phyloP scores from a whole-genome alignment of 1,284 basidiomycete species.

The Apiotrichum sp. region DNA sequence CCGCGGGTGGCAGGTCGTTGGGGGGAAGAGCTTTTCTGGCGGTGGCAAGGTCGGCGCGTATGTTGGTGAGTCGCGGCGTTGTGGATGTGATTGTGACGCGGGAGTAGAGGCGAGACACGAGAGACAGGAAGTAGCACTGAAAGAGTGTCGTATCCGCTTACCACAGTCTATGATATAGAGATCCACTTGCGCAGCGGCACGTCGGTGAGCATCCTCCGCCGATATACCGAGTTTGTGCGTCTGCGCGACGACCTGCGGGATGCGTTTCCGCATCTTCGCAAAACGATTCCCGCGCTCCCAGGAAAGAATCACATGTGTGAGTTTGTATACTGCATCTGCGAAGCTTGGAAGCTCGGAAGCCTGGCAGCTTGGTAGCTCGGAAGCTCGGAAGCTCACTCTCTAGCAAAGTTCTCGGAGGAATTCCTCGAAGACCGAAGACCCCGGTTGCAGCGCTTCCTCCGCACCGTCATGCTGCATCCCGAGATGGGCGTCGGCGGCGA shows the following conservation, averaged over 20 bases:
- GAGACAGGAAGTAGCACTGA: too few species aligned
- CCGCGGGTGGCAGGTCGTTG: conserved; percentile 38
- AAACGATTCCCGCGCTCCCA: conserved; percentile 35
- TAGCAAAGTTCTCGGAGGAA: conserved; percentile 38
- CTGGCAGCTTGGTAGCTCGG: too few species aligned
- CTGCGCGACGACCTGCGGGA: conserved; percentile 24
- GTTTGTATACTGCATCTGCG: neutral
- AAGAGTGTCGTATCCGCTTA: conserved; percentile 15
- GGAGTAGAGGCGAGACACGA: too few species aligned
- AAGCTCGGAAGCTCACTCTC: neutral
- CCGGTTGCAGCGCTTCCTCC: conserved; percentile 37
- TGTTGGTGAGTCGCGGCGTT: conserved; percentile 42
- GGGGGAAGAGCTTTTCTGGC: conserved; percentile 32
- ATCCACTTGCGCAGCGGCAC: conserved; percentile 30
- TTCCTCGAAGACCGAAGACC: conserved; percentile 38
- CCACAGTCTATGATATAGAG: conserved; percentile 41
- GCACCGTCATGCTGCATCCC: conserved; percentile 39
- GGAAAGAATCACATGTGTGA: conserved; percentile 41
- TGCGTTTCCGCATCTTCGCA: conserved; percentile 26
- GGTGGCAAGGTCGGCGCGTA: conserved; percentile 37
- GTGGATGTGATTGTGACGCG: too few species aligned
- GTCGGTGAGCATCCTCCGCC: conserved; percentile 28
- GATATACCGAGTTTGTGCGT: conserved; percentile 40
- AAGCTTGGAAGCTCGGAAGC: too few species aligned
- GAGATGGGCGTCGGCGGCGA: conserved; percentile 39